Conservation (phyloP, 257 asterid species). For the Verbena officinalis region DNA sequence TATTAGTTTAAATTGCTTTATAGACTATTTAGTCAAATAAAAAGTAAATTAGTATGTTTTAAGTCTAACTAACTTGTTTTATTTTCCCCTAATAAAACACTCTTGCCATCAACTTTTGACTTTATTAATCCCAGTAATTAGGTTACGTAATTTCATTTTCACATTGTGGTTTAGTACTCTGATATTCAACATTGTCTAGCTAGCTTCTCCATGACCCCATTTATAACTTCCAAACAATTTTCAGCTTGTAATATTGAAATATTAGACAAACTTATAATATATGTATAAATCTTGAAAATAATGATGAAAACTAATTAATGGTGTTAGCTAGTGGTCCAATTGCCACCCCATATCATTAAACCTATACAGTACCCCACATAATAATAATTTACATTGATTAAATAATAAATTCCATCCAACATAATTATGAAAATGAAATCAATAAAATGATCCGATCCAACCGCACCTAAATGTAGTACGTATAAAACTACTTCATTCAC, state of each 20-base stretch:
- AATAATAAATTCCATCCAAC: constrained; percentile 5
- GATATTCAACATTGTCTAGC: background rate
- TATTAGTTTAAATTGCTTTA: background rate
- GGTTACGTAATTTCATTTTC: background rate
- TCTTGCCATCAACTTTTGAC: constrained; percentile 31
- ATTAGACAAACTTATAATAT: too few relatives aligned
- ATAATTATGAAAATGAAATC: background rate
- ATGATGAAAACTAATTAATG: background rate
- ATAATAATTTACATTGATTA: background rate
- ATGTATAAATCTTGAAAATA: too few relatives aligned
- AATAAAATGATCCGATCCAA: constrained; percentile 11
- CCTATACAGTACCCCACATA: background rate
- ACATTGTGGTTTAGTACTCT: background rate
- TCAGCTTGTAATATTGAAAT: too few relatives aligned
- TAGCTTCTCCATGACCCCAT: background rate
- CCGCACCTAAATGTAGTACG: constrained; percentile 18
- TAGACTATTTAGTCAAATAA: background rate
- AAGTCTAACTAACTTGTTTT: background rate
- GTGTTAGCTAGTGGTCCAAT: constrained; percentile 30
- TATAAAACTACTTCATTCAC: constrained; percentile 13
- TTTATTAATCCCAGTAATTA: background rate
- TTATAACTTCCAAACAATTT: background rate
- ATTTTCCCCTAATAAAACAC: constrained; percentile 18
- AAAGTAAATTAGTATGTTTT: background rate
- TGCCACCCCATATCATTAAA: constrained; percentile 10